These are phyloP conservation scores for Sporothrix pseudoabietina DNA, from an alignment of 2,329 filamentous ascomycete species.

Conservation along the genomic window DNA sequence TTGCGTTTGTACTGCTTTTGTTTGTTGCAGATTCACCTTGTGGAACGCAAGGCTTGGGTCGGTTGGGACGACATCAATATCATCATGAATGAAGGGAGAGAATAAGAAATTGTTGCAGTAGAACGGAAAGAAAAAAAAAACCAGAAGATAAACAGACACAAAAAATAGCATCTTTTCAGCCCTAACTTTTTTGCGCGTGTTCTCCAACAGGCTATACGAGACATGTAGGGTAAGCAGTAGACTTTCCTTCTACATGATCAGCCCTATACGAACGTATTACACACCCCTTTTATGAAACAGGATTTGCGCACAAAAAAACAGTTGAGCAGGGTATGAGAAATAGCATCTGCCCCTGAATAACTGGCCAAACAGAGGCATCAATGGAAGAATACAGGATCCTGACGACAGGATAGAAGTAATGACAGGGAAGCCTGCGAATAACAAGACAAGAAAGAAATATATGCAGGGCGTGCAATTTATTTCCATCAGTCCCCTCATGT, in stretches of 20 bases:
- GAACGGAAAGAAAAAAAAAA: background rate
- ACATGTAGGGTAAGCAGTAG: background rate
- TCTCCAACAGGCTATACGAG: background rate
- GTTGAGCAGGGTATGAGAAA: background rate
- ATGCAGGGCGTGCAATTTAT: background rate
- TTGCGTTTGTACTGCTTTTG: background rate
- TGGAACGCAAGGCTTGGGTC: background rate
- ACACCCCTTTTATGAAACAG: conserved; percentile 8
- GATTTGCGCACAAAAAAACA: conserved; percentile 16
- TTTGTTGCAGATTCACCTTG: background rate
- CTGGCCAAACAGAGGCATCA: conserved; percentile 1
- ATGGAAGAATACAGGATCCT: background rate
- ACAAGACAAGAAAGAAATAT: background rate
- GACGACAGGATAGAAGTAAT: background rate
- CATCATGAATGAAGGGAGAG: conserved; percentile 19
- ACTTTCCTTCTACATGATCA: background rate
- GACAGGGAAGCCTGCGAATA: background rate
- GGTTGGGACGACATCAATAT: background rate
- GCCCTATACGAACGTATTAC: background rate
- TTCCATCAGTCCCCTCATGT: background rate
- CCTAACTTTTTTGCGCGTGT: background rate
- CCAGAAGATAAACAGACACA: background rate
- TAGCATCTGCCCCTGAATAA: background rate
- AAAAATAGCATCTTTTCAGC: conserved; percentile 5
- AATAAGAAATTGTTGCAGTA: background rate